Percentiles rank a stretch among this genome's conserved stretches.
These are phyloP conservation scores for Dendryphion nanum DNA, from an alignment of 2,329 filamentous ascomycete species.

Conservation along the genomic window DNA sequence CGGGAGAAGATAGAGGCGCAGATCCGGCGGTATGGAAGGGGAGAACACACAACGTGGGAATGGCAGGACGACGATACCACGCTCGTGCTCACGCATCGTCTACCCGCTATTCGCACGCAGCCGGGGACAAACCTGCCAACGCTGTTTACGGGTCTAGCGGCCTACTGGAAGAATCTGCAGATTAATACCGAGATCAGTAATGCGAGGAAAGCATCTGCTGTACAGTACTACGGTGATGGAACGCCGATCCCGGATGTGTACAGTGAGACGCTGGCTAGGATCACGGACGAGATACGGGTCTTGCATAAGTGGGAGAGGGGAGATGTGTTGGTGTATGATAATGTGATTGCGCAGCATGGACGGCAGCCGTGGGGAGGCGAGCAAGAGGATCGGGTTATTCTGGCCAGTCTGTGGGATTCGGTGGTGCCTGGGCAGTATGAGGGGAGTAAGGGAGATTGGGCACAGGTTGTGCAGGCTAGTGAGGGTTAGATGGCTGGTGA, in stretches of 20 bases:
- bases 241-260: constrained; percentile 49
- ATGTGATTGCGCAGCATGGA: constrained; percentile 51
- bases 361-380: constrained; percentile 50
- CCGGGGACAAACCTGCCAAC: constrained; percentile 46
- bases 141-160: constrained; percentile 48
- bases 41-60: constrained; percentile 48
- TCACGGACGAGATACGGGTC: constrained; percentile 52
- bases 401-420: constrained; percentile 49
- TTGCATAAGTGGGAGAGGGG: constrained; percentile 49
- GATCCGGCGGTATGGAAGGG: constrained; percentile 48
- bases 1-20: constrained; percentile 50
- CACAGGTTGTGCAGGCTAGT: constrained; percentile 46
- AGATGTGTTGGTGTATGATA: constrained; percentile 52
- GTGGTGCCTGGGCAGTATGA: constrained; percentile 47
- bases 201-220: constrained; percentile 8
- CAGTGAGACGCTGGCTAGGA: constrained; percentile 41
- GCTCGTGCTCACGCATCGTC: constrained; percentile 43
- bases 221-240: constrained; percentile 45
- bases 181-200: constrained; percentile 1
- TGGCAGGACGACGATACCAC: constrained; percentile 46
- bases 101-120: constrained; percentile 50
- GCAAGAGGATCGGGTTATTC: constrained; percentile 46
- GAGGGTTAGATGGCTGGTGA: constrained; percentile 1
- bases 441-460: constrained; percentile 44
- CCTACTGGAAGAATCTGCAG: constrained; percentile 43